Base-by-base conservation (phyloP, 306 rosid species). In the Cyclanthera cordifolia region DNA sequence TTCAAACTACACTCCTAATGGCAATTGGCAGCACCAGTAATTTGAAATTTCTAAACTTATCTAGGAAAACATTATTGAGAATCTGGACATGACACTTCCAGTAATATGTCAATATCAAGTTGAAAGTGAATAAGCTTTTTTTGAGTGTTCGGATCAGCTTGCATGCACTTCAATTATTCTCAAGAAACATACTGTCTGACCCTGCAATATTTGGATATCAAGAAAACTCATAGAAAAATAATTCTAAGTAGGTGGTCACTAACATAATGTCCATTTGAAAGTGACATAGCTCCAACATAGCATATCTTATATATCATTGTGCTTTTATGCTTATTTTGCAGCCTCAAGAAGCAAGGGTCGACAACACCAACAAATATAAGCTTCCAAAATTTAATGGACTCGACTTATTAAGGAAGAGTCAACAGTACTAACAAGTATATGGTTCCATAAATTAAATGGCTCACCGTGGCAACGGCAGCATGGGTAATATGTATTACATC, bases 391-490 rank as follows among this genome's bases (percentile, higher is more conserved):
- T 41, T 27, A n/a, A 72, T 4, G 70, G 80, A 80, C 89, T 88
- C 79, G 8, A 5, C 41, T 34, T 8, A 34, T 34, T 34, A 34
- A 34, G 8, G 41, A 48, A 46, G 21, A 27, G 16, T 68, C 28
- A 1, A 30, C 45, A 32, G 14, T 13, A 17, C 30, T 65, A 7
- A 65, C 53, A 37, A 25, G 19, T 11, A 45, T 11, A 71, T 39
- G 67, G 43, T 56, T 39, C n/a, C 30, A 51, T 8, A 41, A 72
- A 3, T 41, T 27, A n/a, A 72, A 3, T 66, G 80, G 79, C 89
- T 88, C 79, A 88, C 99, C 50, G 97, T 84, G 21, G 92, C 90
- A 47, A 94, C 90, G 23, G 99, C 99, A 67, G 96, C 96, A 76
- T 94, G 97, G 50, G 96, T 88, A 69, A 94, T 86, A 70, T 81